Evolutionary conservation across 2,329 filamentous ascomycete genomes (phyloP).

Genomic region (Aspergillus candidus): DNA sequence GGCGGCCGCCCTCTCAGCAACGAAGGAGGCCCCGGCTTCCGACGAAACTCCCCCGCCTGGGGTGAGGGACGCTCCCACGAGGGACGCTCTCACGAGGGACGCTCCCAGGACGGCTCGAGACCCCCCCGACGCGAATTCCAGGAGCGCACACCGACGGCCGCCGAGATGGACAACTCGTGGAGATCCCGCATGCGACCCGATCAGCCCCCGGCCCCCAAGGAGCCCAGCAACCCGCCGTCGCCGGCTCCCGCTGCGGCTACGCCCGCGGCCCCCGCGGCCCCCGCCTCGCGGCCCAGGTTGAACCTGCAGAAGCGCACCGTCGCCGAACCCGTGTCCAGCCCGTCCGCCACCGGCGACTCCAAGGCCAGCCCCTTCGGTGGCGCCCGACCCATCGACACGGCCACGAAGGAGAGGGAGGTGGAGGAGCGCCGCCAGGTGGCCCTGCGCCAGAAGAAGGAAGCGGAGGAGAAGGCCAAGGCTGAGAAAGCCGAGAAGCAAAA

Average conservation of each 20-base stretch:
- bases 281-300: conserved; percentile 67
- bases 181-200: conserved; percentile 87
- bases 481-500: conserved; percentile 61
- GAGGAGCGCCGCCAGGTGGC: conserved; percentile 77
- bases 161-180: conserved; percentile 92
- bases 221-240: conserved; percentile 68
- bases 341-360: conserved; percentile 51
- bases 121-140: conserved; percentile 72
- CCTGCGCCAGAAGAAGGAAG: conserved; percentile 75
- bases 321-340: conserved; percentile 58
- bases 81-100: conserved; percentile 47
- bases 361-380: conserved; percentile 93
- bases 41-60: conserved; percentile 69
- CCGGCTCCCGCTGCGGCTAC: conserved; percentile 58
- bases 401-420: conserved; percentile 78
- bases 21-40: conserved; percentile 54
- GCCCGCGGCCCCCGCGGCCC: conserved; percentile 54
- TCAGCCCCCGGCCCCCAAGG: conserved; percentile 57
- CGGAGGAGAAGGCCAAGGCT: conserved; percentile 77
- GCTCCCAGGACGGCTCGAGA: conserved; percentile 68
- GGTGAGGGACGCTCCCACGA: conserved; percentile 51
- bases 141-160: conserved; percentile 71
- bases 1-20: conserved; percentile 54
- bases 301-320: conserved; percentile 90
- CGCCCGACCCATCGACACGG: conserved; percentile 89